Percentiles rank a stretch among this genome's conserved stretches.
Evolutionary conservation across 441 rosid genomes (phyloP).

Genomic region (Daphne laureola): DNA sequence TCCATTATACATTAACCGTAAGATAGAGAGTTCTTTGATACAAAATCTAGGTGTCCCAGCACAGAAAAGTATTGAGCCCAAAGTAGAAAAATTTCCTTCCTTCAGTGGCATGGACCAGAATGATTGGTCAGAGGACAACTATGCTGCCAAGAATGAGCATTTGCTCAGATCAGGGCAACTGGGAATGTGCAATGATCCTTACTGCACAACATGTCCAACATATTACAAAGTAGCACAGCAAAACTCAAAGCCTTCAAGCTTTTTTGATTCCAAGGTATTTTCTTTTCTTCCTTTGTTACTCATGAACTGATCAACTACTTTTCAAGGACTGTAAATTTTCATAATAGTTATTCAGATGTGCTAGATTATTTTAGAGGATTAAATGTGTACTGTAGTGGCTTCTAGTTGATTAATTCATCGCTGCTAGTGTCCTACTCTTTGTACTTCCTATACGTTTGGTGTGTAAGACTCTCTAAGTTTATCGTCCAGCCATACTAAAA

Average conservation of each 20-base stretch:
- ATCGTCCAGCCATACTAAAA: no score
- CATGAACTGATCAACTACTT: no score
- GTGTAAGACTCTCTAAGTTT: no score
- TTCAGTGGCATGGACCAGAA: constrained; percentile 31
- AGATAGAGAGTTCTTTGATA: constrained; percentile 22
- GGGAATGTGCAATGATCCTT: constrained; percentile 89
- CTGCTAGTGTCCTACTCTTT: no score
- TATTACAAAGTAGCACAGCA: constrained; percentile 36
- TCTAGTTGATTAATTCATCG: no score
- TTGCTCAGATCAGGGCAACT: constrained; percentile 68
- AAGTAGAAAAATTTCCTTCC: constrained; percentile 43
- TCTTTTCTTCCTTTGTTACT: neutral
- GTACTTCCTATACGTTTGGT: no score
- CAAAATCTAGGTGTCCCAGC: constrained; percentile 20
- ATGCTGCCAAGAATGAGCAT: constrained; percentile 49
- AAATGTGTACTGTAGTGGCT: no score
- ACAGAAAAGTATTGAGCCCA: constrained; percentile 19
- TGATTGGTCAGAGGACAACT: constrained; percentile 28
- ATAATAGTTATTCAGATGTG: no score
- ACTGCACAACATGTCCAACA: constrained; percentile 85
- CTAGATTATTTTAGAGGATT: no score
- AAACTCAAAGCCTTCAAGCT: constrained; percentile 33
- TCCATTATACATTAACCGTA: constrained; percentile 40
- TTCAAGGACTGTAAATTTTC: no score
- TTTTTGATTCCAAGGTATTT: constrained; percentile 53